phyloP scores from a whole-genome alignment of 108 stramenopile genomes.

The Cyclotella choctawhatcheeana region DNA sequence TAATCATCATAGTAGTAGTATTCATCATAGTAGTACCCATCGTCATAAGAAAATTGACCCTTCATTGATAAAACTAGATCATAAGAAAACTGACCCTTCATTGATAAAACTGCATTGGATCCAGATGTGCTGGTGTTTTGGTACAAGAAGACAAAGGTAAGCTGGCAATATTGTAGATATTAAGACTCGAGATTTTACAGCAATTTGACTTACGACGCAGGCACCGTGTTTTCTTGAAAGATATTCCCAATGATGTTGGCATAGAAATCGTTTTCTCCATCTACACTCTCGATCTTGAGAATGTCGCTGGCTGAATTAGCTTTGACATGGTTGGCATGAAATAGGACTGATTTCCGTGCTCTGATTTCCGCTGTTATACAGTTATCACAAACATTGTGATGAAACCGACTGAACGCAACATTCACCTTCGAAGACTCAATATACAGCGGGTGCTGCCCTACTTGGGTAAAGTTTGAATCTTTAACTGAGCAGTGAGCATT shows the following conservation, averaged over 20 bases:
- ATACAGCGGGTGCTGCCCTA: constrained; percentile 1
- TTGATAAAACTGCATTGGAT: neutral
- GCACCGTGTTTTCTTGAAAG: neutral
- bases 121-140: too few species aligned
- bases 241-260: neutral
- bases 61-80: too few species aligned
- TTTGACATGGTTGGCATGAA: constrained; percentile 15
- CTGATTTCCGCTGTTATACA: neutral
- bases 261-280: neutral
- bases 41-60: neutral
- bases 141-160: too few species aligned
- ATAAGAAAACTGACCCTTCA: neutral
- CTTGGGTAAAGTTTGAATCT: constrained; percentile 16
- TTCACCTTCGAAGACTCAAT: neutral
- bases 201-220: too few species aligned
- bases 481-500: constrained; percentile 15
- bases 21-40: neutral
- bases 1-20: too few species aligned
- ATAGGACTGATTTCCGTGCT: neutral
- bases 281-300: neutral
- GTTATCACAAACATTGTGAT: neutral
- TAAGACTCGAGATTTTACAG: too few species aligned
- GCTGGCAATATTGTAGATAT: too few species aligned
- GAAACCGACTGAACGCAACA: constrained; percentile 4
- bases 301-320: constrained; percentile 3